phyloP scores from a whole-genome alignment of 2,329 filamentous ascomycete species.

The Claviceps sp. region DNA sequence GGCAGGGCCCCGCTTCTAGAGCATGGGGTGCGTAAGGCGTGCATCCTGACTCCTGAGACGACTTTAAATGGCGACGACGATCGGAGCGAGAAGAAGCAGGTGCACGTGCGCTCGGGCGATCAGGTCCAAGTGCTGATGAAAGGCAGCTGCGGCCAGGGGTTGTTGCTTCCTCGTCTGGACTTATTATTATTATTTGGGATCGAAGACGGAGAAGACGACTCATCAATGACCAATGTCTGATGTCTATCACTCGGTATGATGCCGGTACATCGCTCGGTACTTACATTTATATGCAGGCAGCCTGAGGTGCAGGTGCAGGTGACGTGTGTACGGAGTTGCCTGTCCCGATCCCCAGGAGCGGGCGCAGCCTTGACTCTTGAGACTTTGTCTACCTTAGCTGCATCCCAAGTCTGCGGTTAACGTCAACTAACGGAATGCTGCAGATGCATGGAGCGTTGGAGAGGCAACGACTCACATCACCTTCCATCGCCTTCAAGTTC shows the following conservation, averaged over 20 bases:
- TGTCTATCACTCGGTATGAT: too few relatives aligned
- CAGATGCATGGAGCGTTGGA: background rate
- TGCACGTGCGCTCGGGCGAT: background rate
- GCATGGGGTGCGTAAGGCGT: background rate
- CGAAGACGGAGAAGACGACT: too few relatives aligned
- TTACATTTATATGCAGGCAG: too few relatives aligned
- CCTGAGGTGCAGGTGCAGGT: too few relatives aligned
- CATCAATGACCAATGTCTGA: too few relatives aligned
- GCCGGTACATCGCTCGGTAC: too few relatives aligned
- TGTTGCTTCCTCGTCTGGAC: too few relatives aligned
- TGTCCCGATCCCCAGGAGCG: background rate
- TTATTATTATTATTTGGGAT: too few relatives aligned
- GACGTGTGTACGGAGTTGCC: background rate
- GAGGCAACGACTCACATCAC: background rate
- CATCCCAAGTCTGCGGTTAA: background rate
- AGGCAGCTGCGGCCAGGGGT: too few relatives aligned
- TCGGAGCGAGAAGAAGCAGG: too few relatives aligned
- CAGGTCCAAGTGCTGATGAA: too few relatives aligned
- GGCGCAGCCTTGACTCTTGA: background rate
- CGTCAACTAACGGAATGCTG: too few relatives aligned
- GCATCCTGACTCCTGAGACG: background rate
- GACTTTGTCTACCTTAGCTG: background rate
- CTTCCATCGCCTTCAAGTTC: background rate
- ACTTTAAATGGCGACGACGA: background rate
- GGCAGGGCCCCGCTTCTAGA: background rate